Conservation (phyloP, 1,284 basidiomycete species). For the Moesziomyces sp. region DNA sequence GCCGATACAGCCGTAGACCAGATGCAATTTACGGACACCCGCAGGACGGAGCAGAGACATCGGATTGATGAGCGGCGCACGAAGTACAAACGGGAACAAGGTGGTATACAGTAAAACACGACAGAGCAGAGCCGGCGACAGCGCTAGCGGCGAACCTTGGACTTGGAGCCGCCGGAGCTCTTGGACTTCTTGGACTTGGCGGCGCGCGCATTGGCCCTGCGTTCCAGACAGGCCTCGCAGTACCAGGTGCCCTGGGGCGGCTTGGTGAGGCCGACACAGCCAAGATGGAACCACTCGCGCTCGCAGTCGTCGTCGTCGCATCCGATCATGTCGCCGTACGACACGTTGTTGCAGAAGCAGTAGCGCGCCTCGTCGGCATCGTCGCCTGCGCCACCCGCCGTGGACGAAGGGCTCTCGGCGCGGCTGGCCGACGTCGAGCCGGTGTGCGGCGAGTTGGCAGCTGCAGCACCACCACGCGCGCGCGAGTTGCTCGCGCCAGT, state of each 20-base stretch:
- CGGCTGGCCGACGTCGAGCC: slow-evolving; percentile 31
- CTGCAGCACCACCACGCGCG: slow-evolving; percentile 23
- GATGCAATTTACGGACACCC: too few species aligned
- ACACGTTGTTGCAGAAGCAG: slow-evolving; percentile 86
- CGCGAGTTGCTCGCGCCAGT: slow-evolving; percentile 23
- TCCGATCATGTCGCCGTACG: slow-evolving; percentile 96
- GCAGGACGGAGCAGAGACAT: neutral
- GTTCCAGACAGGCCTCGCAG: slow-evolving; percentile 70
- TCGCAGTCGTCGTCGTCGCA: slow-evolving; percentile 91
- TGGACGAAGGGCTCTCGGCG: slow-evolving; percentile 27
- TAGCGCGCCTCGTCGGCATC: slow-evolving; percentile 76
- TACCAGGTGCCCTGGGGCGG: slow-evolving; percentile 79
- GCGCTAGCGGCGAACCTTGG: slow-evolving; percentile 30
- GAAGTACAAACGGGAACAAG: neutral
- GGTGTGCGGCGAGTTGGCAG: slow-evolving; percentile 31
- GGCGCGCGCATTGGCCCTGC: slow-evolving; percentile 42
- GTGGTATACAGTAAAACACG: neutral
- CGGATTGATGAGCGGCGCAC: too few species aligned
- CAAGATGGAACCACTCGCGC: slow-evolving; percentile 89
- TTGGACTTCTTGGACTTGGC: slow-evolving; percentile 41
- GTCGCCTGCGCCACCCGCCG: slow-evolving; percentile 38
- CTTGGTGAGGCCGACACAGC: slow-evolving; percentile 75
- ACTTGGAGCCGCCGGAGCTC: slow-evolving; percentile 17
- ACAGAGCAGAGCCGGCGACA: neutral
- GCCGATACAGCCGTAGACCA: neutral